Base-by-base conservation (phyloP, 306 rosid species). In the Gynostemma pentaphyllum region DNA sequence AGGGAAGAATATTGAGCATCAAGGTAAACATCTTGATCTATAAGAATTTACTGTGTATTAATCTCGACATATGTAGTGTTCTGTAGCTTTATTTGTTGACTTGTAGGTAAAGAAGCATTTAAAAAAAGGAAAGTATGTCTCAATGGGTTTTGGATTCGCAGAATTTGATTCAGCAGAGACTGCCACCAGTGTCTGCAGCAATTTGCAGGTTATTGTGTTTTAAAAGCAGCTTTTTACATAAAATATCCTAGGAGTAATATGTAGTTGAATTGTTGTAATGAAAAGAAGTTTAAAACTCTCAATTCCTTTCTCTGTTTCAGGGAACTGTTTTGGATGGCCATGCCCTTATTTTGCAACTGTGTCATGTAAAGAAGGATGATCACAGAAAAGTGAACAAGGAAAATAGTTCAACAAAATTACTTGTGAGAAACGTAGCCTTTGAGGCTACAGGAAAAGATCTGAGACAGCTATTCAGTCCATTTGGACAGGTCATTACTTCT, bases 91-190 rank as follows among this genome's bases (percentile, higher is more conserved):
- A 68, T 70, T 66, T 29, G 42, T 67, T 59, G 42, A 34, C 23
- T 13, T 74, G 70, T 77, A 88, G 97, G 88, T 94, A 68, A 83
- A 84, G 76, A 86, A 86, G 85, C 96, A 85, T 72, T 34, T 79
- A 74, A 88, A 88, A 83, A 87, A 78, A 10, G 97, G 99, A 69
- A 87, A 88, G 70, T 73, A 78, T 68, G 84, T 88, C 64, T 88
- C 96, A 29, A 83, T 77, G 96, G 99, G 99, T 63, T 94, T 75
- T 81, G 99, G 99, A 74, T 88, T 94, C 61, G 36, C 81, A 26
- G 95, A 94, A 76, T 82, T 86, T 62, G 95, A 88, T 72, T 79
- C 94, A 45, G 51, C 77, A 71, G 97, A 84, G 77, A 88, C 95
- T 2, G 89, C 95, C 27, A 70, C 84, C 28, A 78, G 72, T 56